Conservation (phyloP, 768 basidiomycete genomes). For the Dacryopinax primogenitus region DNA sequence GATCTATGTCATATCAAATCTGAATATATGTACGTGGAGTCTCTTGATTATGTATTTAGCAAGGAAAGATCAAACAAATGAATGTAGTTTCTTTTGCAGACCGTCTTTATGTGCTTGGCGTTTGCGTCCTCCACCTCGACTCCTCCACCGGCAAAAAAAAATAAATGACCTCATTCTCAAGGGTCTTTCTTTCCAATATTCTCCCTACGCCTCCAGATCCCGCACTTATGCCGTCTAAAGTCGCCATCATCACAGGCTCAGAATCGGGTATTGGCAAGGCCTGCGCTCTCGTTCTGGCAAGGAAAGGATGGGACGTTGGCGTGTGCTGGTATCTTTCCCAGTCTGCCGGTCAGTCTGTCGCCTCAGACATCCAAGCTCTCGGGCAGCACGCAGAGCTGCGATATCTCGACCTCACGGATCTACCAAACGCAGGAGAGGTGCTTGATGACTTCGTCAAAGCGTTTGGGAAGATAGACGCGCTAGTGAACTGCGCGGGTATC, state of each 20-base stretch:
- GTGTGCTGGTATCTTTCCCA: conserved; percentile 5
- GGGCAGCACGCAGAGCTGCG: background rate
- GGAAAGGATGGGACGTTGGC: conserved; percentile 8
- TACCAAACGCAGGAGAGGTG: background rate
- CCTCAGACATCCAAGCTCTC: background rate
- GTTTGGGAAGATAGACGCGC: background rate
- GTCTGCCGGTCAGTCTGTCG: background rate
- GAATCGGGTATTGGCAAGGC: conserved; percentile 23
- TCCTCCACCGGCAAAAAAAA: background rate
- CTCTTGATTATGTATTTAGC: background rate
- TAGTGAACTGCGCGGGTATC: conserved; percentile 11
- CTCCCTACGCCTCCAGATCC: too few relatives aligned
- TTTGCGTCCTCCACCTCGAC: background rate
- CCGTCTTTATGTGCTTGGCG: background rate
- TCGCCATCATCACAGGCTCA: conserved; percentile 25
- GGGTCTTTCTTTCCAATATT: background rate
- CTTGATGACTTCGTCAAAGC: background rate
- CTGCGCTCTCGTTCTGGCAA: conserved; percentile 22
- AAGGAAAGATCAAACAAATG: background rate
- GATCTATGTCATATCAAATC: background rate
- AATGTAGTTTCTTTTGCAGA: background rate
- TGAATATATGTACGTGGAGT: background rate
- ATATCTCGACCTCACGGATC: background rate
- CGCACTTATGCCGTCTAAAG: conserved; percentile 11
- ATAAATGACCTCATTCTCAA: background rate